Evolutionary conservation across 2,329 filamentous ascomycete genomes (phyloP).

Genomic region (Podosphaera xanthii): DNA sequence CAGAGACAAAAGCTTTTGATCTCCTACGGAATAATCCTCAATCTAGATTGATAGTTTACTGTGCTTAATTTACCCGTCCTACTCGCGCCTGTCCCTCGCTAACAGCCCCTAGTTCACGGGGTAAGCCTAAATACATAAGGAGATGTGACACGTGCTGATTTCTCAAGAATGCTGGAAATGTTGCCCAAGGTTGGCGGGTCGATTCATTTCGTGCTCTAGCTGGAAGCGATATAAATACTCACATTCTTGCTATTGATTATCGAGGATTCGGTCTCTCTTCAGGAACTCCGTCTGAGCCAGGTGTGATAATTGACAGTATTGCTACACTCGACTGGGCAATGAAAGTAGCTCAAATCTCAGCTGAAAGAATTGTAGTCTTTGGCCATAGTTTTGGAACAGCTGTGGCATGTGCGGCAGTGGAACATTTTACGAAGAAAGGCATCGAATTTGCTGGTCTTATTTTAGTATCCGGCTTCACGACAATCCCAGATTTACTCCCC

Average conservation of each 20-base stretch:
- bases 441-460: constrained; percentile 59
- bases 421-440: constrained; percentile 37
- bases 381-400: constrained; percentile 82
- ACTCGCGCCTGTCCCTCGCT: constrained; percentile 2
- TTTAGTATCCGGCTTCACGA: constrained; percentile 59
- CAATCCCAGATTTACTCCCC: constrained; percentile 47
- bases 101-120: constrained; percentile 30
- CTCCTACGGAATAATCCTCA: constrained; percentile 40
- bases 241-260: constrained; percentile 78
- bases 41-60: constrained; percentile 39
- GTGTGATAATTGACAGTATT: constrained; percentile 58
- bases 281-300: constrained; percentile 57
- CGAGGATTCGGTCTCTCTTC: constrained; percentile 68
- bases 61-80: constrained; percentile 20
- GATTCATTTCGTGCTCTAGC: constrained; percentile 57
- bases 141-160: constrained; percentile 1
- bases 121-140: constrained; percentile 20
- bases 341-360: constrained; percentile 35
- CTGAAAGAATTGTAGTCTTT: constrained; percentile 53
- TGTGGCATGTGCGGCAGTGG: constrained; percentile 50
- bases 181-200: constrained; percentile 58
- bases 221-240: constrained; percentile 43
- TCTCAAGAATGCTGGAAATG: constrained; percentile 56
- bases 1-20: constrained; percentile 31
- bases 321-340: constrained; percentile 53